Conservation (phyloP, 176 grass and related monocot genomes). For the Eragrostis nindensis region DNA sequence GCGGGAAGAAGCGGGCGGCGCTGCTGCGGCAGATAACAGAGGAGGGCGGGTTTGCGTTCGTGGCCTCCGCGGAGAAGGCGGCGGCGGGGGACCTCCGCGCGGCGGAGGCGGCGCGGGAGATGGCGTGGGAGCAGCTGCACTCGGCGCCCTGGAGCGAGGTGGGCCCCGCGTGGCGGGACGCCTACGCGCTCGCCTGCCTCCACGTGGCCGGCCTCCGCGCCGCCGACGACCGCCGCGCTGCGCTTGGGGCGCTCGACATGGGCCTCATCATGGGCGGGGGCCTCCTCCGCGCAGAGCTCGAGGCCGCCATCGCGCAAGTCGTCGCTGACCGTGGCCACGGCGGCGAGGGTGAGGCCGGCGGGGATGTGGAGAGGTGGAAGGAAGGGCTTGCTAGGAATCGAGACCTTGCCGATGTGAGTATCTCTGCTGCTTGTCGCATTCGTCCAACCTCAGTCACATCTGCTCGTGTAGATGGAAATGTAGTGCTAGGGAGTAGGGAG, state of each 20-base stretch:
- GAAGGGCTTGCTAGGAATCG: conserved; percentile 50
- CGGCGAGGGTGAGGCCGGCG: not conserved
- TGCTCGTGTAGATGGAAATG: conserved; percentile 23
- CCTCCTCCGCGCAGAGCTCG: conserved; percentile 73
- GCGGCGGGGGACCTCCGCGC: conserved; percentile 76
- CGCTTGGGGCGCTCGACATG: conserved; percentile 85
- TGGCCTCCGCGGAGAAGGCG: conserved; percentile 81
- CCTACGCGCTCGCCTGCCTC: conserved; percentile 90
- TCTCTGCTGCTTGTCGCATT: not conserved
- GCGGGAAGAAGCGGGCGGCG: conserved; percentile 57
- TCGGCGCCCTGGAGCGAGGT: conserved; percentile 73
- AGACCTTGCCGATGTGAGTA: conserved; percentile 67
- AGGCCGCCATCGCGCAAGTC: conserved; percentile 56
- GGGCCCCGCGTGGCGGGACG: conserved; percentile 67
- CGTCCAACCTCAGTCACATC: not conserved
- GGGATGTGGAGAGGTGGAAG: conserved; percentile 50
- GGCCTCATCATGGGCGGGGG: conserved; percentile 91
- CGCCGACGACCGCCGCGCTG: conserved; percentile 49
- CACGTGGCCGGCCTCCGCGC: conserved; percentile 61
- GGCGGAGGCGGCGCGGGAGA: conserved; percentile 86
- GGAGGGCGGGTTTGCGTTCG: conserved; percentile 96
- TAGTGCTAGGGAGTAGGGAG: not conserved
- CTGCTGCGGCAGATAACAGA: conserved; percentile 77
- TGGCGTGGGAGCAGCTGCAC: conserved; percentile 99
- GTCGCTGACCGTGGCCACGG: conserved; percentile 3